Percentiles rank a stretch among this genome's conserved stretches.
These are phyloP conservation scores for Ocimum tenuiflorum DNA, from an alignment of 257 asterid species.

Conservation along the genomic window DNA sequence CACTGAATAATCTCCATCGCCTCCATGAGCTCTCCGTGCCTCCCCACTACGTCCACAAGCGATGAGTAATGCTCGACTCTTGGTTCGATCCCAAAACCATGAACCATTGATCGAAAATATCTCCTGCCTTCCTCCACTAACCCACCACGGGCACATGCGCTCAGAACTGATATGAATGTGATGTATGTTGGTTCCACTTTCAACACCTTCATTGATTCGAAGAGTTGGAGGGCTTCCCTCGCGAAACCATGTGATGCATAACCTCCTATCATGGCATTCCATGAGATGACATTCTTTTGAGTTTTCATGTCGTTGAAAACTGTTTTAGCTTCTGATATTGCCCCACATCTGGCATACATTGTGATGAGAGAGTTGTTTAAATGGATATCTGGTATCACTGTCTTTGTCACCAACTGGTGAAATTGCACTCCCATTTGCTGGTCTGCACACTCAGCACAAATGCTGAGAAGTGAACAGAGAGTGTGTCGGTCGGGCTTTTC, in stretches of 20 bases:
- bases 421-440: slow-evolving; percentile 59
- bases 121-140: slow-evolving; percentile 54
- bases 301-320: slow-evolving; percentile 49
- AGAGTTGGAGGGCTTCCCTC: slow-evolving; percentile 55
- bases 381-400: slow-evolving; percentile 56
- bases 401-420: slow-evolving; percentile 60
- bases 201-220: slow-evolving; percentile 55
- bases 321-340: slow-evolving; percentile 57
- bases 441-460: slow-evolving; percentile 66
- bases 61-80: slow-evolving; percentile 71
- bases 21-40: slow-evolving; percentile 58
- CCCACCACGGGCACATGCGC: slow-evolving; percentile 79
- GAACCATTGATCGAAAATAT: slow-evolving; percentile 55
- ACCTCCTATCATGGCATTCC: slow-evolving; percentile 86
- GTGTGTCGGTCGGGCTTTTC: slow-evolving; percentile 74
- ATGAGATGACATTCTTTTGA: slow-evolving; percentile 60
- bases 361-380: slow-evolving; percentile 74
- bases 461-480: slow-evolving; percentile 66
- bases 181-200: slow-evolving; percentile 55
- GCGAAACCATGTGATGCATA: slow-evolving; percentile 70
- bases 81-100: slow-evolving; percentile 62
- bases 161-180: slow-evolving; percentile 72
- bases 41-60: slow-evolving; percentile 70
- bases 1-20: slow-evolving; percentile 49
- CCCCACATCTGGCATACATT: slow-evolving; percentile 82